These are phyloP conservation scores for Dactylellina sp. DNA, from an alignment of 2,329 filamentous ascomycete species.

Conservation along the genomic window DNA sequence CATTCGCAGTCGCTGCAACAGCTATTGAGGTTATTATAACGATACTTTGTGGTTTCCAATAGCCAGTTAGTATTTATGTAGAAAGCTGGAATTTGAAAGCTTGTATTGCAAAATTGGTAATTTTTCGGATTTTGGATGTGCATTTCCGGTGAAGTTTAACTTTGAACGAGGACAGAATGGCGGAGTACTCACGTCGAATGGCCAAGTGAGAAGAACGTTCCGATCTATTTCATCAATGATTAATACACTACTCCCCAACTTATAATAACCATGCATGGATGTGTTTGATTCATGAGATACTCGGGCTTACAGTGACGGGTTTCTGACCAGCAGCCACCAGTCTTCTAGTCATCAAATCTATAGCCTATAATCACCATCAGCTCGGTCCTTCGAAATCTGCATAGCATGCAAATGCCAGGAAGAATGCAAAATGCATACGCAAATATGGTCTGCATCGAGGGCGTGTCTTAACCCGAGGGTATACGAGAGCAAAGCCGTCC, in stretches of 20 bases:
- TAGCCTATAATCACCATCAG: conserved; percentile 69
- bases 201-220: conserved; percentile 92
- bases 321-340: conserved; percentile 85
- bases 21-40: conserved; percentile 90
- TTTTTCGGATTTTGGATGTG: conserved; percentile 9
- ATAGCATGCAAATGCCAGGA: neutral
- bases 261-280: too few relatives aligned
- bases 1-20: conserved; percentile 89
- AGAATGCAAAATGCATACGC: conserved; percentile 64
- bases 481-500: conserved; percentile 85
- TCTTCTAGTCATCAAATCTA: conserved; percentile 92
- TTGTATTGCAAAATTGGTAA: conserved; percentile 34
- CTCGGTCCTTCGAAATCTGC: neutral
- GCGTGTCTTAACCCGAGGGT: conserved; percentile 91
- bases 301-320: conserved; percentile 75
- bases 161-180: neutral
- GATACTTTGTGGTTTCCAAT: conserved; percentile 67
- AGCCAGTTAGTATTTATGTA: too few relatives aligned
- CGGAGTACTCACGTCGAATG: conserved; percentile 76
- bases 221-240: conserved; percentile 67
- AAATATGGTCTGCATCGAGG: conserved; percentile 95
- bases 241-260: too few relatives aligned
- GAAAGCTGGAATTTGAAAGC: too few relatives aligned
- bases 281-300: neutral
- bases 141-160: too few relatives aligned